These are phyloP conservation scores for Mycena pura DNA, from an alignment of 768 basidiomycete species.

Conservation along the genomic window DNA sequence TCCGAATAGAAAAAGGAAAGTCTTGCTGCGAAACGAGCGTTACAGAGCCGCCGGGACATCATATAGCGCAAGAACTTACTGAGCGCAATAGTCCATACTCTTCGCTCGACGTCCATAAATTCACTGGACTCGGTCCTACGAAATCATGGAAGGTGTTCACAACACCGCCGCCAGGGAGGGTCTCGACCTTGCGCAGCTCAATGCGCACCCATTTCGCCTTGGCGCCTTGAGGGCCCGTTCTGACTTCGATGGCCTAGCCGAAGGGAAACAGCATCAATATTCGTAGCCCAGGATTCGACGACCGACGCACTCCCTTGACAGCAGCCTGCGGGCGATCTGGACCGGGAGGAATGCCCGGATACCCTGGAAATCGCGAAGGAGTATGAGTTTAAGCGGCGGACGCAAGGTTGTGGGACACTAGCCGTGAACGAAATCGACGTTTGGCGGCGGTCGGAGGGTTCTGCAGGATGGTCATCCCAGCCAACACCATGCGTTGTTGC, in stretches of 20 bases:
- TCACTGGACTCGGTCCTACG: constrained; percentile 82
- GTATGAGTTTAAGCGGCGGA: constrained; percentile 6
- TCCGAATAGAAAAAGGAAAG: constrained; percentile 87
- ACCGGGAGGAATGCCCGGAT: constrained; percentile 87
- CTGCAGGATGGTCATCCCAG: constrained; percentile 42
- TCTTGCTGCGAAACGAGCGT: constrained; percentile 63
- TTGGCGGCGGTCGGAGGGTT: constrained; percentile 84
- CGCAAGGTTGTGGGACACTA: constrained; percentile 29
- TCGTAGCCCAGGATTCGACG: constrained; percentile 3
- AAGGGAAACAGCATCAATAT: constrained; percentile 21
- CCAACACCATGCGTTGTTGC: constrained; percentile 1
- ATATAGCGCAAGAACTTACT: constrained; percentile 49
- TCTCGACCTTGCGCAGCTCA: constrained; percentile 91
- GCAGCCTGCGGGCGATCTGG: constrained; percentile 82
- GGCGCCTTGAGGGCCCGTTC: constrained; percentile 73
- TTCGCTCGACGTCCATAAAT: constrained; percentile 81
- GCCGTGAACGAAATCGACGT: constrained; percentile 90
- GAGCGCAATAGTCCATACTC: constrained; percentile 75
- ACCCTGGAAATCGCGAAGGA: constrained; percentile 52
- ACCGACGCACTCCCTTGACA: constrained; percentile 78
- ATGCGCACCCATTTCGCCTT: constrained; percentile 94
- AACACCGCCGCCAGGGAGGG: constrained; percentile 71
- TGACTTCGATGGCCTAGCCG: constrained; percentile 82
- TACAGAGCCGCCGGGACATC: constrained; percentile 3
- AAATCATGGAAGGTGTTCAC: constrained; percentile 79